phyloP scores from a whole-genome alignment of 345 rosid species.

The Physaria fendleri region DNA sequence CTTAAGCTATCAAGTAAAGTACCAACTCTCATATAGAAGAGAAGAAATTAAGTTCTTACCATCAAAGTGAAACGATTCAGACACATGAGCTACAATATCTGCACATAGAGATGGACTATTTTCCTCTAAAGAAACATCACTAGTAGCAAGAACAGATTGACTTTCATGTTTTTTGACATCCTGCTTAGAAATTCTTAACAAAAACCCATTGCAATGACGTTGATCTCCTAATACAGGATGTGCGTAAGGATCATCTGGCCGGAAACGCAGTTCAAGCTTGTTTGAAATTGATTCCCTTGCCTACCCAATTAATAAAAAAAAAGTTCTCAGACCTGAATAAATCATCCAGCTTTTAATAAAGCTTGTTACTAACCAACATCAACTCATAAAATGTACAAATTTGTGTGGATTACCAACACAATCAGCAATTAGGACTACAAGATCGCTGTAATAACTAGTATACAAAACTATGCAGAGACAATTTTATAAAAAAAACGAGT shows the following conservation, averaged over 20 bases:
- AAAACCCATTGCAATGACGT: conserved; percentile 44
- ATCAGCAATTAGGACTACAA: not conserved
- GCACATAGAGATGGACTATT: conserved; percentile 43
- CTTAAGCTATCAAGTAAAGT: not conserved
- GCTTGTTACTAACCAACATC: not conserved
- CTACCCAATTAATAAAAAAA: conserved; percentile 28
- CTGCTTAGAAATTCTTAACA: conserved; percentile 54
- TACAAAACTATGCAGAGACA: not conserved
- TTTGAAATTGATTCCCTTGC: conserved; percentile 54
- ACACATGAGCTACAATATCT: conserved; percentile 61
- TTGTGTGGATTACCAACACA: not conserved
- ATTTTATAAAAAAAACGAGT: not conserved
- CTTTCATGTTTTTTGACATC: conserved; percentile 24
- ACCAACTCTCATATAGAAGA: not conserved
- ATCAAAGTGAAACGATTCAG: conserved; percentile 69
- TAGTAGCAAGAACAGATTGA: conserved; percentile 17
- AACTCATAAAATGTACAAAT: not conserved
- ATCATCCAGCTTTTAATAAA: not conserved
- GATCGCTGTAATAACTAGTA: not conserved
- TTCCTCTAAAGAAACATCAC: conserved; percentile 31
- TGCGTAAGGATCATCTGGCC: conserved; percentile 86
- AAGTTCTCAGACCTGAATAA: not conserved
- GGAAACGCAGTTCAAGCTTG: conserved; percentile 69
- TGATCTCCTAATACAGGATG: conserved; percentile 79
- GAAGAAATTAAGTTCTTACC: conserved; percentile 37